Conservation (phyloP, 805 yeast species). For the Myxozyma neglecta region DNA sequence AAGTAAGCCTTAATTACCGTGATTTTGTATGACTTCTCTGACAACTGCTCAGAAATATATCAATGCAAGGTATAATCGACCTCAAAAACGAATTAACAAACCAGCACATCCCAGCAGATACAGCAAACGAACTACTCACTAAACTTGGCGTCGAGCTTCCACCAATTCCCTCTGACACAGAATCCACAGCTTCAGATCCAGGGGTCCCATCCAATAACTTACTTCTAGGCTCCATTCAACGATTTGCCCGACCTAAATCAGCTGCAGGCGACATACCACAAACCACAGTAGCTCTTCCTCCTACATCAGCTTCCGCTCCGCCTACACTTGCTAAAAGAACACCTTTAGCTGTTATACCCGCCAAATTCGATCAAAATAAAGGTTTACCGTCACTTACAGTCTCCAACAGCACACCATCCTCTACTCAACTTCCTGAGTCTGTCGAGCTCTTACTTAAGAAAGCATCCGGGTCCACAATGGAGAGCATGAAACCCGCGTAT, state of each 20-base stretch:
- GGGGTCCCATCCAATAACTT: too few relatives aligned
- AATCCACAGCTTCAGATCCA: not conserved
- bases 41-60: not conserved
- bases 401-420: not conserved
- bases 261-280: not conserved
- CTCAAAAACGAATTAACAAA: constrained; percentile 12
- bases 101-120: constrained; percentile 8
- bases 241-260: not conserved
- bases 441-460: constrained; percentile 28
- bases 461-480: constrained; percentile 43
- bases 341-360: constrained; percentile 14
- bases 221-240: not conserved
- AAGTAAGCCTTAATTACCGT: constrained; percentile 35
- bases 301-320: not conserved
- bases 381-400: not conserved
- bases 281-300: not conserved
- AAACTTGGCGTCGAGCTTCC: constrained; percentile 1
- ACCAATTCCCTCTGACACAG: not conserved
- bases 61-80: constrained; percentile 9
- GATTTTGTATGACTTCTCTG: not conserved
- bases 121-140: not conserved
- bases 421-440: constrained; percentile 1
- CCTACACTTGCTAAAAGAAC: constrained; percentile 5
- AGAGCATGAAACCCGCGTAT: constrained; percentile 42
- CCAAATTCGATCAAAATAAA: constrained; percentile 14